Conservation (phyloP, 176 grass and related monocot genomes). For the Paspalum notatum region DNA sequence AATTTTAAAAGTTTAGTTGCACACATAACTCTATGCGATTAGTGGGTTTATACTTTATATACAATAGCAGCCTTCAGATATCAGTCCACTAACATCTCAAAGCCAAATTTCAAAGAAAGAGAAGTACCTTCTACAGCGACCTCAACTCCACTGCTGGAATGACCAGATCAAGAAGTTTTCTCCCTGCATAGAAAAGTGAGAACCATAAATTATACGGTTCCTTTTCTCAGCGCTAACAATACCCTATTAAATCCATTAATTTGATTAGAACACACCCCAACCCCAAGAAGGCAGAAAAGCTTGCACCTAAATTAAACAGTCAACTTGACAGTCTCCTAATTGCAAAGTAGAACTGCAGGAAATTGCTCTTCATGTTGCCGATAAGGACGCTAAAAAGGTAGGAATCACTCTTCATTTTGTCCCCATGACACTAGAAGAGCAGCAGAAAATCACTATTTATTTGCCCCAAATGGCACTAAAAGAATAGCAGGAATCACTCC, state of each 20-base stretch:
- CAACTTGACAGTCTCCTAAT: neutral
- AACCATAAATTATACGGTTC: slow-evolving; percentile 8
- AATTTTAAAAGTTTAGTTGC: neutral
- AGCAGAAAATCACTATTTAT: neutral
- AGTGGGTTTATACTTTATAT: neutral
- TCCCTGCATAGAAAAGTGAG: slow-evolving; percentile 23
- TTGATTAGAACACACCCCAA: slow-evolving; percentile 22
- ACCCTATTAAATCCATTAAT: neutral
- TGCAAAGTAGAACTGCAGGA: slow-evolving; percentile 11
- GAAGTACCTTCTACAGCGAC: slow-evolving; percentile 35
- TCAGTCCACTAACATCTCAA: neutral
- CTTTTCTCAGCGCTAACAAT: neutral
- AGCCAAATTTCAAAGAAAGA: neutral
- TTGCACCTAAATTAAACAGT: slow-evolving; percentile 9
- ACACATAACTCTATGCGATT: neutral
- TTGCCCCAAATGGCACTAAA: neutral
- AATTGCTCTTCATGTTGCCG: slow-evolving; percentile 23
- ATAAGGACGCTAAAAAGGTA: neutral
- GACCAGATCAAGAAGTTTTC: slow-evolving; percentile 23
- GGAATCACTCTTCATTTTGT: neutral
- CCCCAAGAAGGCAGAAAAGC: slow-evolving; percentile 5
- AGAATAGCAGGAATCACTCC: neutral
- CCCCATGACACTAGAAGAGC: neutral
- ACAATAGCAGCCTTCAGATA: neutral
- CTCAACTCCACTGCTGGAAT: slow-evolving; percentile 10